Base-by-base conservation (phyloP, 2,329 filamentous ascomycete genomes). In the Neophaeococcomyces aloes region DNA sequence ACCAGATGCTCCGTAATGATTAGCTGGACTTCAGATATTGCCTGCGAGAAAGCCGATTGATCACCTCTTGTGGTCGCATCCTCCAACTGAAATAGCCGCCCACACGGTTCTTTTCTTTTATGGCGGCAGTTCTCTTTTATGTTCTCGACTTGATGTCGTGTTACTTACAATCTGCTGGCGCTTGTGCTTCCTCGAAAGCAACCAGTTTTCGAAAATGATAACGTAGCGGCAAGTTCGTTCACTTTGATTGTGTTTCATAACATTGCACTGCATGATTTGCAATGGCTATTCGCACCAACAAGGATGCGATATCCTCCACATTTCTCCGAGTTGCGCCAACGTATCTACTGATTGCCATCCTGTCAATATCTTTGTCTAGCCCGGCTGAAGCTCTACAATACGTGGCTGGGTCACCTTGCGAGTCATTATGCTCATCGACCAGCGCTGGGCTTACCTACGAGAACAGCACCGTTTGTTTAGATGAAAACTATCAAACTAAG, bases 401-500 rank as follows among this genome's bases (percentile, higher is more conserved):
- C 19, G 53, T 54, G 14, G 30, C 50, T 10, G 49, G 46, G n/a
- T 55, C 53, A 19, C 48, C 49, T 21, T 55, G 53, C 46, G 45
- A 49, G 37, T 38, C 51, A 14, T 38, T 50, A 25, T 53, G 49
- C 6, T 34, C 31, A 6, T 42, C 30, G 13, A 27, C 39, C 4
- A 7, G 7, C 7, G 23, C 34, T n/a, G 30, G 25, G 4, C 17
- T 42, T 45, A 68, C 63, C 4, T 66, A 64, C n/a, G 51, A 56
- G 2, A 55, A 57, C 10, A 64, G 67, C 35, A 61, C 69, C 30
- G 57, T 62, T 13, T 70, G 67, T 52, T 47, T 63, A 33, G 66
- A 70, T 52, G 39, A 47, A 2, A 47, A 61, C 23, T 69, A 59
- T 48, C 55, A 54, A 35, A 61, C 60, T 2, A 43, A 48, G 1